These are phyloP conservation scores for Nicotiana obtusifolia DNA, from an alignment of 257 asterid genomes.

Conservation along the genomic window DNA sequence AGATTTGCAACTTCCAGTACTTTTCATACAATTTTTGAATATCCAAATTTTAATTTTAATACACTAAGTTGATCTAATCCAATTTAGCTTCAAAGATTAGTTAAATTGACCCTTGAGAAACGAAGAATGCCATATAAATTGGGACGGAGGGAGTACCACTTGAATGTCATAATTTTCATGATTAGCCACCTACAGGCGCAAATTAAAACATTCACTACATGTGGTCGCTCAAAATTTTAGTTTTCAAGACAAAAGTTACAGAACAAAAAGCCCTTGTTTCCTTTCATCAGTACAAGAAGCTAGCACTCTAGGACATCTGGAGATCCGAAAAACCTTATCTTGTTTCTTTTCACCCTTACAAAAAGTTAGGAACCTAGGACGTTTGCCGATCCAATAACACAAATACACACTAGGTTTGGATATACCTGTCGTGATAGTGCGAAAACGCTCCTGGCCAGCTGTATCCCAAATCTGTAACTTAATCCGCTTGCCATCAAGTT, in stretches of 20 bases:
- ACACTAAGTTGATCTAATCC: no score
- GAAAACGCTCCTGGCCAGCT: slow-evolving; percentile 84
- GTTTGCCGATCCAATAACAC: no score
- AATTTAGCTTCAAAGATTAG: no score
- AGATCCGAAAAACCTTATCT: not conserved
- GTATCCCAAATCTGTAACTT: slow-evolving; percentile 84
- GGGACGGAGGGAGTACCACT: no score
- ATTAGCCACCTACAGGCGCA: not conserved
- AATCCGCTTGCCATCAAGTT: slow-evolving; percentile 63
- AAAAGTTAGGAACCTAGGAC: not conserved
- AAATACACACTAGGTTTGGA: not conserved
- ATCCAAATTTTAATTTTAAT: no score
- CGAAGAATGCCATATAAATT: no score
- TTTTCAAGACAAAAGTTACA: not conserved
- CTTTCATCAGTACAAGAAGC: not conserved
- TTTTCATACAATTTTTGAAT: no score
- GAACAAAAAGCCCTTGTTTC: not conserved
- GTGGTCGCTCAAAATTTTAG: not conserved
- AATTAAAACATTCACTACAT: not conserved
- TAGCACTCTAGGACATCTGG: not conserved
- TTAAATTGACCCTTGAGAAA: no score
- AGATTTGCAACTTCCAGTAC: no score
- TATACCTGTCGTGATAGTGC: slow-evolving; percentile 78
- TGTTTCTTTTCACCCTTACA: not conserved
- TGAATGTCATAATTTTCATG: not conserved